Base-by-base conservation (phyloP, 2,329 filamentous ascomycete species). In the Calonectria montana region DNA sequence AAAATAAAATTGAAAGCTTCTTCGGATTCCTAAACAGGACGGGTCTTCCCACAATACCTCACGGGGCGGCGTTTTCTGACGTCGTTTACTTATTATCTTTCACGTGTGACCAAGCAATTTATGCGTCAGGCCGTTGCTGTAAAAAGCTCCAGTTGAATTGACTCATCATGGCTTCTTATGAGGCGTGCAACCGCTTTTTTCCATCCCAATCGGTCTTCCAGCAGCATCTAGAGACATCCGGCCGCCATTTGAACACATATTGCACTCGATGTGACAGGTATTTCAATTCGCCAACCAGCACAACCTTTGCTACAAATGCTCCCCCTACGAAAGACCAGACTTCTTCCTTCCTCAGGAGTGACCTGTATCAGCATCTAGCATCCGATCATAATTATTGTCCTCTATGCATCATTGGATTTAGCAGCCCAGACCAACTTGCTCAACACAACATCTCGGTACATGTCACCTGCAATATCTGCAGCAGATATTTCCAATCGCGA, bases 171-270 rank as follows among this genome's bases (percentile, higher is more conserved):
- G 63, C 31, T 15, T 21, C 18, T 41, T 65, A 47, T 13, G 63
- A 65, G n/a, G n/a, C 62, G 1, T 65, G 62, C 31, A 39, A 53
- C 12, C 62, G 62, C 31, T 53, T 50, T 21, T 65, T 65, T 31
- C 21, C 29, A 15, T 65, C 43, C 29, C 15, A 47, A 16, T 57
- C 50, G 2, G 62, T 27, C n/a, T 47, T 65, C 18, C 45, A 47
- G 45, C 45, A 48, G 29, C 62, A 65, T 39, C 45, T 65, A 18
- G 21, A 47, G 10, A 35, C 45, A 12, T 48, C 45, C 13, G 18
- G 16, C 27, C 62, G 45, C 8, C 62, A 65, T 53, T 2, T 25
- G 13, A 47, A 50, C 37, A 41, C 43, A 10, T 37, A 21, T 6
- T 65, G 62, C 29, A 3, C n/a, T 23, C 62, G 53, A 3, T 65